Evolutionary conservation across 2,329 filamentous ascomycete genomes (phyloP), one percentile per base, ranked within the genome.

Genomic region (Diaporthe sp.): DNA sequence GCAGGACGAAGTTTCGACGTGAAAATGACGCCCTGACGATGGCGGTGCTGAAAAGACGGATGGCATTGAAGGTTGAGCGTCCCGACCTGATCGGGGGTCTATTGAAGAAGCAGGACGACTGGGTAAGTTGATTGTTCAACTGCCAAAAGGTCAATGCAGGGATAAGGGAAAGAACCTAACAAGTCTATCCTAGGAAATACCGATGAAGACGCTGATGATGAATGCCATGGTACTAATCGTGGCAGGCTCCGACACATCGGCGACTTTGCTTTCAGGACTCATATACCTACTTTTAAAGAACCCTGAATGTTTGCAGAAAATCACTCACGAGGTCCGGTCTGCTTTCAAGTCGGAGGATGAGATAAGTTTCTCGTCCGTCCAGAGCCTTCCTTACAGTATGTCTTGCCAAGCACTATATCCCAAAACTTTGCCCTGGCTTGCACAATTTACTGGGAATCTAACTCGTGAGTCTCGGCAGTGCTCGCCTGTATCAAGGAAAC

Each of bases 361-460:
- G 13, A 87, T 88, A 69, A 81, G 77, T 22, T 78, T 85, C 22
- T 72, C 76, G 1, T 80, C 80, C 8, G 79, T 83, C 7, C 77
- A 79, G 58, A 78, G 79, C 17, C 78, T 87, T 0, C 74, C 79
- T 10, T 87, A 87, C 72, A 79, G 79, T 89, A 37, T 81, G 87
- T 15, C 19, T 77, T 87, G 4, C 28, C 13, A n/a, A 19, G 9
- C 19, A 9, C 5, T 12, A 25, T 10, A 31, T 44, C 37, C 15
- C 28, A 19, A 39, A 17, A 4, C n/a, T 19, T 19, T 28, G 31
- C 34, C 2, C 37, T 4, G 4, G 13, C 17, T 28, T 31, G 13
- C 5, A 28, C 39, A 25, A 37, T 37, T 3, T 5, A 19, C 19
- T n/a, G 4, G 15, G 8, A 37, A 22, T 17, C 39, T 58, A 10